phyloP scores from a whole-genome alignment of 345 rosid genomes.

The Hevea brasiliensis region DNA sequence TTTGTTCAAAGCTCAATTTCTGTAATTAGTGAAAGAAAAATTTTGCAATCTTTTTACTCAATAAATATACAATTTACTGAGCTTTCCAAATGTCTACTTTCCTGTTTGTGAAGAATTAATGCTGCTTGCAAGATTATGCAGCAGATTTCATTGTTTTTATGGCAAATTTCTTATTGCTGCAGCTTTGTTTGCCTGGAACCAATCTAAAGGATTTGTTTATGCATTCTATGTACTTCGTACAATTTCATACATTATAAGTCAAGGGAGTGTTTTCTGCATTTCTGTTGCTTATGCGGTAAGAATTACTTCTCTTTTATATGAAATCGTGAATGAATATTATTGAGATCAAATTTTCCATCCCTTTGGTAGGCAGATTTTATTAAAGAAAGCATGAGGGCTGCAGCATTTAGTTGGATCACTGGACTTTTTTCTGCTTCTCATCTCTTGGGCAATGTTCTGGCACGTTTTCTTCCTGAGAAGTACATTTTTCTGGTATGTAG shows the following conservation, averaged over 20 bases:
- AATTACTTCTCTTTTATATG: neutral
- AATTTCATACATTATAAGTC: conserved; percentile 50
- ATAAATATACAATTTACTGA: neutral
- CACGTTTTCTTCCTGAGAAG: conserved; percentile 50
- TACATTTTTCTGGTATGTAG: conserved; percentile 44
- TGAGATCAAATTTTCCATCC: conserved; percentile 15
- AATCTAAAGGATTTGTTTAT: conserved; percentile 45
- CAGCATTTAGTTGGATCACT: conserved; percentile 58
- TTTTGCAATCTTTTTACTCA: neutral
- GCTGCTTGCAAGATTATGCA: neutral
- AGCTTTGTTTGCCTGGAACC: conserved; percentile 49
- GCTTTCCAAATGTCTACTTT: neutral
- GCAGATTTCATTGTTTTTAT: neutral
- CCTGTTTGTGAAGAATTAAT: neutral
- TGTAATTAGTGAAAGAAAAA: neutral
- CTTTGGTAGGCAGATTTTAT: conserved; percentile 48
- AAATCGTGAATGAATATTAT: neutral
- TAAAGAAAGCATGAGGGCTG: conserved; percentile 42
- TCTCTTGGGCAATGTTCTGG: conserved; percentile 46
- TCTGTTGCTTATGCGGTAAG: conserved; percentile 55
- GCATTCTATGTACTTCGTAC: conserved; percentile 56
- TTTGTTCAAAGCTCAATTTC: neutral
- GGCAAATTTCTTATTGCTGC: conserved; percentile 21
- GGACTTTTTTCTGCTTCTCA: conserved; percentile 57
- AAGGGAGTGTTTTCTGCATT: conserved; percentile 62